Evolutionary conservation across 805 yeast species (phyloP), one percentile per base, ranked within the genome.

Genomic region (Metschnikowia similis): DNA sequence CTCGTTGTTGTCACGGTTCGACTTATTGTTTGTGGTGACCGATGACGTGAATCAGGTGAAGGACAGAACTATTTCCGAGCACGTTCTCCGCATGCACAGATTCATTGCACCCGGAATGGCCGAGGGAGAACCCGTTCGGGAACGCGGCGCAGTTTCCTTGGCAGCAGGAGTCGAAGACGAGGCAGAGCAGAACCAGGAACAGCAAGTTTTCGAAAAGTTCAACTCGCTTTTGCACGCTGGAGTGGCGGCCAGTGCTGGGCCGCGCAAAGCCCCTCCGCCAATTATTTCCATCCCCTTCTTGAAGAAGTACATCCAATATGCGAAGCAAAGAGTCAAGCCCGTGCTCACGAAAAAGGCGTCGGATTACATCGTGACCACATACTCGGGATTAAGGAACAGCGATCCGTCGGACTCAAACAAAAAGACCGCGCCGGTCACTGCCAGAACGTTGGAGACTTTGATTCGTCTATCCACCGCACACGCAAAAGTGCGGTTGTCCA

Each of bases 391-490:
- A 56, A 81, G 99, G 72, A 91, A 90, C 65, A 54, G 56, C 31
- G 87, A 85, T 55, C 78, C 77, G 48, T 71, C 76, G 47, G 79
- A 76, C 36, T 74, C 69, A 52, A 85, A 84, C 61, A 87, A 84
- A 57, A 80, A 86, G 47, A 91, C 97, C 0, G 85, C 96, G 1
- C 98, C 99, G 35, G 88, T 92, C 57, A 92, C 99, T 1, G 96
- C 98, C n/a, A 87, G 99, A 83, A 94, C 98, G 4, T 75, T 92
- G 58, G 99, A 92, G 69, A 92, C 99, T 0, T 75, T 92, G 56
- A 92, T 92, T 66, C 96, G 99, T 76, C 74, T 92, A 52, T 77
- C 97, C 0, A 88, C 97, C 1, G 98, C 99, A 0, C 98, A 94
- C 68, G 98, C 98, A 9, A 92, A 94, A 66, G 88, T 92, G n/a